Evolutionary conservation across 441 rosid genomes (phyloP).

Genomic region (Adansonia rubrostipa): DNA sequence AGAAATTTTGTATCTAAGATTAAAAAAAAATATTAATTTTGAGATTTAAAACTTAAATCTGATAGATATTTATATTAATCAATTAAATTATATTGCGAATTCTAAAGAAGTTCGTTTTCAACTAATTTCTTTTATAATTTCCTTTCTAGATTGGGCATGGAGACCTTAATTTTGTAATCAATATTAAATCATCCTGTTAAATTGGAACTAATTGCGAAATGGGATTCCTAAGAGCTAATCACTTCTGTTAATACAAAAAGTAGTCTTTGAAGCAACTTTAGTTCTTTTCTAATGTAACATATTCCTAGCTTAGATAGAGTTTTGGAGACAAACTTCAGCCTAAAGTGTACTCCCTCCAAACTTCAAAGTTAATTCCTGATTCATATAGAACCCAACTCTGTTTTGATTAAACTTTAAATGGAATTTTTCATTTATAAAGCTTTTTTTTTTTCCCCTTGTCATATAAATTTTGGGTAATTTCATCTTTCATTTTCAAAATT

Average conservation of each 20-base stretch:
- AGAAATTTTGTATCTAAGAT: too few species aligned
- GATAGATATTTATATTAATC: too few species aligned
- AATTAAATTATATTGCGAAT: too few species aligned
- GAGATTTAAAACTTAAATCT: too few species aligned
- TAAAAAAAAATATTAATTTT: too few species aligned
- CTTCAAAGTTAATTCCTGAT: background rate
- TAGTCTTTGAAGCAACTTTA: background rate
- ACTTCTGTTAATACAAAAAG: too few species aligned
- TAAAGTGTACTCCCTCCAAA: background rate
- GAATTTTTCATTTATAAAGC: background rate
- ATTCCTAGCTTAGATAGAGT: background rate
- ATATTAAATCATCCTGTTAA: background rate
- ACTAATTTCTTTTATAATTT: background rate
- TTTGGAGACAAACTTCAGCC: background rate
- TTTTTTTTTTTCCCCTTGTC: background rate
- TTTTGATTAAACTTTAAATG: background rate
- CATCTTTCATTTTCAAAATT: background rate
- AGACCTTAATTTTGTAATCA: background rate
- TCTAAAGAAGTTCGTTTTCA: background rate
- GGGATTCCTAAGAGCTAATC: background rate
- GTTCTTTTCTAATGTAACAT: background rate
- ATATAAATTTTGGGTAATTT: background rate
- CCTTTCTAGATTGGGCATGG: background rate
- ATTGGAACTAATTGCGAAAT: background rate
- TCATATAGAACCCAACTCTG: background rate